A percentile compares a stretch with the other conserved stretches of the same genome.
Evolutionary conservation across 805 yeast species (phyloP).

Genomic region (Yarrowia keelungensis): DNA sequence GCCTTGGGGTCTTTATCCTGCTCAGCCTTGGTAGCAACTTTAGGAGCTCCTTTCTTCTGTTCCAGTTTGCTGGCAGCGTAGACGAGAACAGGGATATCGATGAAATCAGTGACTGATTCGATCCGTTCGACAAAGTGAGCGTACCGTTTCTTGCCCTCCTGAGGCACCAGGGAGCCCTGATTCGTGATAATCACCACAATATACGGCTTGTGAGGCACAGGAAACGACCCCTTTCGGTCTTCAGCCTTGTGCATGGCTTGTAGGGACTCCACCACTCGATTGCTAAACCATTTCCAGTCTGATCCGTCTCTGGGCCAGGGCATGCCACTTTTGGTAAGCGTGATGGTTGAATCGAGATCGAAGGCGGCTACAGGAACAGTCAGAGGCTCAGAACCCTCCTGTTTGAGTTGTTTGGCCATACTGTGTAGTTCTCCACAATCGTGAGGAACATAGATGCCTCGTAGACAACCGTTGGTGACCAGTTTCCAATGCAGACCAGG

Average conservation of each 20-base stretch:
- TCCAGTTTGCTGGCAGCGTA: slow-evolving; percentile 72
- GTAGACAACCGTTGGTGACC: slow-evolving; percentile 31
- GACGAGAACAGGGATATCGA: slow-evolving; percentile 53
- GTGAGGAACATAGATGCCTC: slow-evolving; percentile 22
- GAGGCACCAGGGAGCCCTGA: slow-evolving; percentile 71
- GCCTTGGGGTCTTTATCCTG: slow-evolving; percentile 40
- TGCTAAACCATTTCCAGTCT: slow-evolving; percentile 76
- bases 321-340: slow-evolving; percentile 66
- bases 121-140: slow-evolving; percentile 50
- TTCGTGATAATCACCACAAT: slow-evolving; percentile 79
- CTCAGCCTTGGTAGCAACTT: slow-evolving; percentile 42
- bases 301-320: slow-evolving; percentile 62
- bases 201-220: slow-evolving; percentile 45
- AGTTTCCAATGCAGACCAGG: slow-evolving; percentile 34
- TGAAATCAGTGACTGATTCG: slow-evolving; percentile 46
- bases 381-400: background rate
- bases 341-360: slow-evolving; percentile 84
- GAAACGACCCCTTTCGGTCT: slow-evolving; percentile 31
- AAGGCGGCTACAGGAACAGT: slow-evolving; percentile 61
- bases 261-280: slow-evolving; percentile 38
- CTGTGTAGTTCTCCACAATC: slow-evolving; percentile 2
- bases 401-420: slow-evolving; percentile 7
- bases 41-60: slow-evolving; percentile 44
- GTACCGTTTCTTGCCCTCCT: slow-evolving; percentile 49
- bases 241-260: slow-evolving; percentile 37